phyloP scores from a whole-genome alignment of 169 alveolate species.

The Pseudocohnilembus persalinus region DNA sequence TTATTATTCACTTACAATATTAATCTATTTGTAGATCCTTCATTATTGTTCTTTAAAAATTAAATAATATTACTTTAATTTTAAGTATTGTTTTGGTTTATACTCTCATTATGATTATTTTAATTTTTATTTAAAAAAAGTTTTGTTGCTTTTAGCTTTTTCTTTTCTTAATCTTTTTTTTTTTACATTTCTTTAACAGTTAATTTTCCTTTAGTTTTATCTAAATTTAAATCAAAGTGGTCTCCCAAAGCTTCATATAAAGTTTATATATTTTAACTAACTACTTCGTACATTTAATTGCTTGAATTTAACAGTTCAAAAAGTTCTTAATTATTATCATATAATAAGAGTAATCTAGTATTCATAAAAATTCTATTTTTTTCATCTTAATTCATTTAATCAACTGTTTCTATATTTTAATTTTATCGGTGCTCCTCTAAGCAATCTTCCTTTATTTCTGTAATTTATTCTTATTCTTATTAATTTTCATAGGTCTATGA shows the following conservation, averaged over 20 bases:
- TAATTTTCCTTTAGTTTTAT: neutral
- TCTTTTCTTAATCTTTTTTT: too few species aligned
- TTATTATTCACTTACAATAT: too few species aligned
- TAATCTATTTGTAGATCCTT: too few species aligned
- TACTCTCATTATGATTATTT: too few species aligned
- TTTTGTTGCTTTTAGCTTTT: neutral
- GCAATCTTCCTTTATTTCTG: neutral
- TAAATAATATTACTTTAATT: too few species aligned
- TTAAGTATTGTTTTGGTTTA: too few species aligned
- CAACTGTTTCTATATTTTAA: neutral
- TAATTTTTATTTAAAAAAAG: too few species aligned
- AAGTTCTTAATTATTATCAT: neutral
- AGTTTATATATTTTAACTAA: neutral
- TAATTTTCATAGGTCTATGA: neutral
- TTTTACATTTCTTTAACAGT: neutral
- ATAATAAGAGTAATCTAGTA: neutral
- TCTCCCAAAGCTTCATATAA: neutral
- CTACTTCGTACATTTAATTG: neutral
- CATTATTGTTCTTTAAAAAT: too few species aligned
- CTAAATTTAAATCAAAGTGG: neutral
- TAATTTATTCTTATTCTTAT: neutral
- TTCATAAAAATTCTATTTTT: neutral
- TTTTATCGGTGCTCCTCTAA: neutral
- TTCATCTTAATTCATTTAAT: neutral
- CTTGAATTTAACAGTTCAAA: neutral